Base-by-base conservation (phyloP, 768 basidiomycete genomes). In the Panellus pusillus region DNA sequence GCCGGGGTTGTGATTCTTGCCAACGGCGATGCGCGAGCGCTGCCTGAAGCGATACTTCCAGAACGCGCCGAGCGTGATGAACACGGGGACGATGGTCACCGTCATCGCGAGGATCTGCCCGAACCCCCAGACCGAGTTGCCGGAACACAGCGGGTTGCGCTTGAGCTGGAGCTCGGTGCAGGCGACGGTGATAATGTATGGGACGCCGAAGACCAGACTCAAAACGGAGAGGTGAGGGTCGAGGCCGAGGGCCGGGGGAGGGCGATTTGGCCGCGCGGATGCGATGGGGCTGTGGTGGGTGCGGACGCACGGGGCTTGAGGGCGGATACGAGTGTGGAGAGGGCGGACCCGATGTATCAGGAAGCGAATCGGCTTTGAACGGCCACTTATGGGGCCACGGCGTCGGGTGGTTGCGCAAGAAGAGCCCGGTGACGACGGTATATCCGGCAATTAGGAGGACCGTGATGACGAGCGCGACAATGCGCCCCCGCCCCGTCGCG, bases 121-220 rank as follows among this genome's bases (percentile, higher is more conserved):
- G 31, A 68, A 68, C 12, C 64, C 64, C 66, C 66, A 68, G 20
- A 56, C 47, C 14, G 46, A 38, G 20, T 51, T 48, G 12, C 52
- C 57, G 3, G 27, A 24, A 20, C 50, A 59, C n/a, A 57, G 44
- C n/a, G 6, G 20, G 32, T 65, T 66, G 17, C 52, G 51, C 18
- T n/a, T n/a, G 28, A 62, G 41, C 49, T 65, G 57, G 9, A 63
- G 47, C 61, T 67, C 66, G 15, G 57, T 65, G 44, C 42, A 44
- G 18, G 15, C 46, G 9, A 58, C 18, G 24, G 43, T 52, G 46
- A 58, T 41, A 29, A 53, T 14, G 27, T 53, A 58, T 1, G 56
- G 56, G 1, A 53, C 11, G 19, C 35, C n/a, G 47, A 49, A 49
- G 37, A 52, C 37, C 32, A 53, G 28, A n/a, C 17, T 11, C 35